Percentiles rank a stretch among this genome's conserved stretches.
These are phyloP conservation scores for Podaxis sp. DNA, from an alignment of 768 basidiomycete species.

Conservation along the genomic window DNA sequence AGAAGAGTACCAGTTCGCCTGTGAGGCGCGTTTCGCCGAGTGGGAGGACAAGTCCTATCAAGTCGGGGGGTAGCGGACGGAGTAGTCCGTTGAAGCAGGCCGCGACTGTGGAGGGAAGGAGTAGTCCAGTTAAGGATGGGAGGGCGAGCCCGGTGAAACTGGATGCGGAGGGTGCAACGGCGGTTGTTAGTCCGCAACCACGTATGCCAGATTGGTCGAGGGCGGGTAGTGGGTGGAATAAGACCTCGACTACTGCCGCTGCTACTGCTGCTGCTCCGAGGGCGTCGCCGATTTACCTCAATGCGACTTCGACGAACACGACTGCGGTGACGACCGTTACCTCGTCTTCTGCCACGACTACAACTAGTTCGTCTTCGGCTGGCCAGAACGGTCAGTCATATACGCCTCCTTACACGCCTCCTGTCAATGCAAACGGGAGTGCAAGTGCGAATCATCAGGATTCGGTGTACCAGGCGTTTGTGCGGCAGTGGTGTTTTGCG, in stretches of 20 bases:
- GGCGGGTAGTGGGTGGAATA: conserved; percentile 12
- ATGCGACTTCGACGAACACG: background rate
- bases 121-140: background rate
- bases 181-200: conserved; percentile 6
- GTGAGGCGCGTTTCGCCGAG: conserved; percentile 16
- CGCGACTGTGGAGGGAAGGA: background rate
- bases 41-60: conserved; percentile 3
- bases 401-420: background rate
- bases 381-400: background rate
- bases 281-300: background rate
- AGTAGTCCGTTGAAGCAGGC: background rate
- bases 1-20: conserved; percentile 25
- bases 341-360: background rate
- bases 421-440: background rate
- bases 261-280: background rate
- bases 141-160: conserved; percentile 9
- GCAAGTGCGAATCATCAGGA: conserved; percentile 24
- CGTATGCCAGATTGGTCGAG: conserved; percentile 9
- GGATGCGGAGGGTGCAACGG: background rate
- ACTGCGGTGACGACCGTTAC: background rate
- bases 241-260: background rate
- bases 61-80: background rate
- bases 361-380: background rate
- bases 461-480: conserved; percentile 56
- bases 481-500: conserved; percentile 71